Conservation (phyloP, 768 basidiomycete genomes). For the Tylopilus subfusipes region DNA sequence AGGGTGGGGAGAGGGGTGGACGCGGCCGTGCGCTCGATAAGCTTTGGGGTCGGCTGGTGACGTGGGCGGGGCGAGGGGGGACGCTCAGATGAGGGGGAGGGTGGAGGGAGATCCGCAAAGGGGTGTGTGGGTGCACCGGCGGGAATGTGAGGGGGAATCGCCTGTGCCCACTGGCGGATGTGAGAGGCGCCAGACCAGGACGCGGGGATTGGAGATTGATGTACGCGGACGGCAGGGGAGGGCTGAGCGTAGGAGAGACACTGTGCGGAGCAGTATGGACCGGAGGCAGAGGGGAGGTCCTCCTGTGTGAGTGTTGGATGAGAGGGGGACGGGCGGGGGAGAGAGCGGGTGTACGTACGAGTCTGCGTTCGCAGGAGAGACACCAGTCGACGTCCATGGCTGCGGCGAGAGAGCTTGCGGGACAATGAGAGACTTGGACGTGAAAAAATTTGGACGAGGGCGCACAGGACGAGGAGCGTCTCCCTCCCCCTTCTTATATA, state of each 20-base stretch:
- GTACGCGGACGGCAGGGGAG: constrained; percentile 22
- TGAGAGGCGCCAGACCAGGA: constrained; percentile 3
- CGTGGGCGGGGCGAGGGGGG: constrained; percentile 23
- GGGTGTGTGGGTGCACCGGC: constrained; percentile 30
- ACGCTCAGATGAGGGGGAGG: constrained; percentile 9
- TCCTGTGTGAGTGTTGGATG: constrained; percentile 14
- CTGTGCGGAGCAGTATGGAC: constrained; percentile 56
- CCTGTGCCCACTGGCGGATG: constrained; percentile 31
- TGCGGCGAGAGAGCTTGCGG: neutral
- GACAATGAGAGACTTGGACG: neutral
- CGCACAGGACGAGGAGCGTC: constrained; percentile 10
- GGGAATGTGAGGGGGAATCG: constrained; percentile 31
- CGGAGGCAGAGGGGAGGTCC: constrained; percentile 27
- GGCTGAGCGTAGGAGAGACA: constrained; percentile 38
- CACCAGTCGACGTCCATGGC: constrained; percentile 72
- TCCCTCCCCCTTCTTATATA: constrained; percentile 27
- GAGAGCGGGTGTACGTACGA: constrained; percentile 41
- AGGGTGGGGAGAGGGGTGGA: constrained; percentile 43
- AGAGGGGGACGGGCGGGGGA: neutral
- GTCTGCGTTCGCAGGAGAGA: constrained; percentile 56
- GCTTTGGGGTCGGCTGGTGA: constrained; percentile 31
- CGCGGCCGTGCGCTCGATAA: constrained; percentile 33
- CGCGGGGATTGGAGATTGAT: neutral
- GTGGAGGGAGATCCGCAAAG: constrained; percentile 19
- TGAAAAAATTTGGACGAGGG: constrained; percentile 19